Evolutionary conservation across 2,329 filamentous ascomycete genomes (phyloP).

Genomic region (Lecanoromycetidae sp.): DNA sequence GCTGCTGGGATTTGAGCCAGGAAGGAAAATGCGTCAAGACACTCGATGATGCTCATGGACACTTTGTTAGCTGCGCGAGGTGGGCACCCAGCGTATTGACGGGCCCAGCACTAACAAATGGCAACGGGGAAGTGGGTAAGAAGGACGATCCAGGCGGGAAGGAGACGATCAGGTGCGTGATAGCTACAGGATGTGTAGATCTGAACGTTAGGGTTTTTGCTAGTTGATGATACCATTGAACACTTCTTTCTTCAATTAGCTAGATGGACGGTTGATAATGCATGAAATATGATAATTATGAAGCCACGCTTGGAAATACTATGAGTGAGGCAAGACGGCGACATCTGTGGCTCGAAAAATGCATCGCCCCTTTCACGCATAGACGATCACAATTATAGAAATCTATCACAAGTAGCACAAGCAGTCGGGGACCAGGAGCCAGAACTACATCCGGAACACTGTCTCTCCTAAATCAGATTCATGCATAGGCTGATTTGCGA

Average conservation of each 20-base stretch:
- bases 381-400: no score
- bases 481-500: no score
- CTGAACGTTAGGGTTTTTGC: slow-evolving; percentile 69
- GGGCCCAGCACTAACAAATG: slow-evolving; percentile 29
- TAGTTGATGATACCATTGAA: slow-evolving; percentile 20
- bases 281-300: neutral
- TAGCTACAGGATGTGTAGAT: slow-evolving; percentile 80
- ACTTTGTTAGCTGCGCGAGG: slow-evolving; percentile 74
- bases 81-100: slow-evolving; percentile 73
- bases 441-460: no score
- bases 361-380: no score
- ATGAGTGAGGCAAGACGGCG: no score
- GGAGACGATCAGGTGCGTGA: slow-evolving; percentile 65
- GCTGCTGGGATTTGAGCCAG: slow-evolving; percentile 88
- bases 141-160: slow-evolving; percentile 39
- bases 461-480: no score
- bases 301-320: neutral
- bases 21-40: slow-evolving; percentile 83
- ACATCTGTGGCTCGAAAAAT: no score
- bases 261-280: neutral
- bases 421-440: no score
- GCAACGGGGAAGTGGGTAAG: slow-evolving; percentile 28
- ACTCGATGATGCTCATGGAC: slow-evolving; percentile 62
- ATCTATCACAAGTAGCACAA: no score
- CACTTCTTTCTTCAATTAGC: neutral